Evolutionary conservation across 768 basidiomycete species (phyloP), one percentile per base, ranked within the genome.

Genomic region (Paxillus involutus): DNA sequence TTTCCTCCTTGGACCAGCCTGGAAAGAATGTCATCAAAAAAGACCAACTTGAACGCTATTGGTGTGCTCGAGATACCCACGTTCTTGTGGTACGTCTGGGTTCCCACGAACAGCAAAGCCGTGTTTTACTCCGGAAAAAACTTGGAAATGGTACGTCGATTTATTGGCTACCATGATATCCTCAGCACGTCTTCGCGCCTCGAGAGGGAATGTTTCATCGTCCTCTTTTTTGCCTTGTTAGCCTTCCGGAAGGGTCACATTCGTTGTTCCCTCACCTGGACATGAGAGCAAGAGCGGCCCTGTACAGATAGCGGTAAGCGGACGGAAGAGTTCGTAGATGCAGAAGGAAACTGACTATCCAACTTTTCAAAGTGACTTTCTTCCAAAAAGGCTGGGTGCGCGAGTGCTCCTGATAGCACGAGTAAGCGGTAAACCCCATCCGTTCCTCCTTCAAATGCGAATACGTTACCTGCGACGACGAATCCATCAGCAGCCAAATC

Each of bases 1-100:
- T 77, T 52, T 83, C 78, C 52, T 84, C 82, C 63, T 82, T 83
- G 4, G 80, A 79, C 81, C 80, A 83, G 17, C 81, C 81, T 84
- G 46, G 13, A 43, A 26, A 43, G 36, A 33, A 40, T 8, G 13
- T 13, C 30, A 37, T 29, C n/a, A 11, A 11, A 32, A 44, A 19
- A 6, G 21, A 21, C 21, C 21, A 21, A 21, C 21, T 21, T 10
- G 14, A 33, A 26, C 5, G 16, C 26, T 29, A 17, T 10, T 19
- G 11, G 9, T 7, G 30, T 4, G 21, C 26, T 3, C 40, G 9
- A 32, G 1, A 30, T 4, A 59, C 66, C n/a, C 37, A 67, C 67
- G 63, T 35, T 67, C 45, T 1, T 54, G 48, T 1, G 60, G 58
- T 5, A 59, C 44, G 29, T 63, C 26, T 6, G 43, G 49, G 40